Conservation (phyloP, 139 green algal species). For the Coccomyxa sp. region DNA sequence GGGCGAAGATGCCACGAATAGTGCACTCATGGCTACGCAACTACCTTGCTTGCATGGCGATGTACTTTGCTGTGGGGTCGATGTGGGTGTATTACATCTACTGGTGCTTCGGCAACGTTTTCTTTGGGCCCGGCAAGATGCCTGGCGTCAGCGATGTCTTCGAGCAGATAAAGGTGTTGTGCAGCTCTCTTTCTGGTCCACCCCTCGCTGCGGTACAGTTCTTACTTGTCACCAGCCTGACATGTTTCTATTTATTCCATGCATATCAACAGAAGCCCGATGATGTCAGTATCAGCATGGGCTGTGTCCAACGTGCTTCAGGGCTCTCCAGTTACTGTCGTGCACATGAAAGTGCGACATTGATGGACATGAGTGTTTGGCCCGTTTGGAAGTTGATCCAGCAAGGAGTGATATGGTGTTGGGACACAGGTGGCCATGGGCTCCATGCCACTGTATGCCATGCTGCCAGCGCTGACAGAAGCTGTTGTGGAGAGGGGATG, state of each 20-base stretch:
- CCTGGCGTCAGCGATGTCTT: slow-evolving; percentile 46
- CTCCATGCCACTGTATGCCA: slow-evolving; percentile 82
- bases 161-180: slow-evolving; percentile 70
- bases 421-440: slow-evolving; percentile 58
- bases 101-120: slow-evolving; percentile 55
- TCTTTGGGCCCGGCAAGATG: slow-evolving; percentile 65
- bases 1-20: slow-evolving; percentile 12
- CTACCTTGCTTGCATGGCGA: slow-evolving; percentile 57
- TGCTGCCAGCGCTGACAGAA: slow-evolving; percentile 77
- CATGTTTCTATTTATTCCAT: no score
- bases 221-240: no score
- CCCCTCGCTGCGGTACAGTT: no score
- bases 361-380: no score
- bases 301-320: no score
- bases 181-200: neutral
- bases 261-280: no score
- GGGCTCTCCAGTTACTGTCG: no score
- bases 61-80: slow-evolving; percentile 70
- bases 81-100: slow-evolving; percentile 82
- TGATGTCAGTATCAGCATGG: no score
- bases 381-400: no score
- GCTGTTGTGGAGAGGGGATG: slow-evolving; percentile 73
- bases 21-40: slow-evolving; percentile 67
- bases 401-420: no score
- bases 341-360: no score